These are phyloP conservation scores for Diospyros kaki DNA, from an alignment of 148 eudicot species.

Conservation along the genomic window DNA sequence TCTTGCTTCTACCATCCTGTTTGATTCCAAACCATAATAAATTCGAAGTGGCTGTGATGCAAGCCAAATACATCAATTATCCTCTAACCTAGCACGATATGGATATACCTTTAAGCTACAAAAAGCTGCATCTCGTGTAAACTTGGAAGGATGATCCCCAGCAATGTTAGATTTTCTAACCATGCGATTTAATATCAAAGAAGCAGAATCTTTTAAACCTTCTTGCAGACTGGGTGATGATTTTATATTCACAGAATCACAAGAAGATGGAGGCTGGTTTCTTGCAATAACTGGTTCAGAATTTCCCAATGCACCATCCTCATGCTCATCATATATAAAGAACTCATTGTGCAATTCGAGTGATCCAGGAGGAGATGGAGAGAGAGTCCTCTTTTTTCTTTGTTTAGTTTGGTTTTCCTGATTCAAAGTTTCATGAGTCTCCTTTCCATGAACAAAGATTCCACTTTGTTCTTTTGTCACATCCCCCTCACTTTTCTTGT, in stretches of 20 bases:
- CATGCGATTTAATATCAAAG: slow-evolving; percentile 23
- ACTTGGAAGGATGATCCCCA: slow-evolving; percentile 23
- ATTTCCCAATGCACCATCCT: slow-evolving; percentile 17
- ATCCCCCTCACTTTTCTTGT: slow-evolving; percentile 25
- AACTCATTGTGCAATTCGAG: slow-evolving; percentile 31
- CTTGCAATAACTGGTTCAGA: slow-evolving; percentile 13
- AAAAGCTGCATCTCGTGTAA: slow-evolving; percentile 15
- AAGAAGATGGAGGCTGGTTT: slow-evolving; percentile 18
- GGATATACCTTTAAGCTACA: slow-evolving; percentile 42
- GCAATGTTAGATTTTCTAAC: slow-evolving; percentile 24
- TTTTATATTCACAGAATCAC: slow-evolving; percentile 32
- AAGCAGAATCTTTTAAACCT: slow-evolving; percentile 14
- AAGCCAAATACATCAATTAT: neutral
- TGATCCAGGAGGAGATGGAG: slow-evolving; percentile 20
- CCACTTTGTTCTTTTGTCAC: slow-evolving; percentile 20
- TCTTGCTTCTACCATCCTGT: slow-evolving; percentile 17
- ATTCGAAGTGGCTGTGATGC: neutral
- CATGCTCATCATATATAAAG: slow-evolving; percentile 30
- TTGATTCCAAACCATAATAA: slow-evolving; percentile 8
- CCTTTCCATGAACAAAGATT: slow-evolving; percentile 19
- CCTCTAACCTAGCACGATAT: neutral
- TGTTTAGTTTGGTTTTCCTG: slow-evolving; percentile 29
- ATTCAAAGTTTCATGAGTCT: slow-evolving; percentile 21
- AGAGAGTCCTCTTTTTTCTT: slow-evolving; percentile 16
- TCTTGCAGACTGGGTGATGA: slow-evolving; percentile 27